phyloP scores from a whole-genome alignment of 2,329 filamentous ascomycete genomes.

The Pestalotiopsis sp. region DNA sequence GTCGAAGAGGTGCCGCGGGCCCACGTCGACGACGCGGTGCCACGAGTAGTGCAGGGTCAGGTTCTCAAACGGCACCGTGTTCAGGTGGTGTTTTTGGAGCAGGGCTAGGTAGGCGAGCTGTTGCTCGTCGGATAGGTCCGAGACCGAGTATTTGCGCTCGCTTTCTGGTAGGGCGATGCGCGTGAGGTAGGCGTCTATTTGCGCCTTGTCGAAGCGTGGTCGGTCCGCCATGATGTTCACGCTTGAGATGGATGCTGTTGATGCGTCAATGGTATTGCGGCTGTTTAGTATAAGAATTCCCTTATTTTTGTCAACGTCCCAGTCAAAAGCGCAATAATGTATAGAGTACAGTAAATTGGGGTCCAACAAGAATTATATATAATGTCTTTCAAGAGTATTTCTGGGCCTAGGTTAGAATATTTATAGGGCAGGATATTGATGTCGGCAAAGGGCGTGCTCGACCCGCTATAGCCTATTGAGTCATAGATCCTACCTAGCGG shows the following conservation, averaged over 20 bases:
- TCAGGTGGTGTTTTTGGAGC: conserved; percentile 37
- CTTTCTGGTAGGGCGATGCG: conserved; percentile 22
- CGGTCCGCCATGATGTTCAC: conserved; percentile 22
- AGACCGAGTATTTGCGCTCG: conserved; percentile 16
- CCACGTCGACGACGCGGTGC: conserved; percentile 34
- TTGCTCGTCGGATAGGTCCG: background rate
- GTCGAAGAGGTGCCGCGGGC: conserved; percentile 36
- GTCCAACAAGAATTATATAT: no score
- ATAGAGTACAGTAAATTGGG: background rate
- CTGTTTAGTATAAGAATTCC: background rate
- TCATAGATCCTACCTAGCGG: background rate
- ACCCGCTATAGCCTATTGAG: background rate
- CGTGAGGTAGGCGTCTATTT: conserved; percentile 23
- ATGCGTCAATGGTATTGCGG: background rate
- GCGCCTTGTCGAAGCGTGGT: conserved; percentile 17
- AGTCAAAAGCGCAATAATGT: background rate
- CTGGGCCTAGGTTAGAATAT: background rate
- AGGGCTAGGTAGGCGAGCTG: conserved; percentile 17
- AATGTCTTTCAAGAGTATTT: no score
- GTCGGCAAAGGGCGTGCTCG: background rate
- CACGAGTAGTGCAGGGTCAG: conserved; percentile 45
- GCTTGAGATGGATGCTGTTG: background rate
- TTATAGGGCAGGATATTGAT: background rate
- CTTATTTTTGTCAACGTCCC: background rate
- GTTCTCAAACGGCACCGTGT: conserved; percentile 49